Percentiles rank a stretch among this genome's conserved stretches.
Conservation (phyloP, 805 yeast species). For the Hanseniaspora lindneri region DNA sequence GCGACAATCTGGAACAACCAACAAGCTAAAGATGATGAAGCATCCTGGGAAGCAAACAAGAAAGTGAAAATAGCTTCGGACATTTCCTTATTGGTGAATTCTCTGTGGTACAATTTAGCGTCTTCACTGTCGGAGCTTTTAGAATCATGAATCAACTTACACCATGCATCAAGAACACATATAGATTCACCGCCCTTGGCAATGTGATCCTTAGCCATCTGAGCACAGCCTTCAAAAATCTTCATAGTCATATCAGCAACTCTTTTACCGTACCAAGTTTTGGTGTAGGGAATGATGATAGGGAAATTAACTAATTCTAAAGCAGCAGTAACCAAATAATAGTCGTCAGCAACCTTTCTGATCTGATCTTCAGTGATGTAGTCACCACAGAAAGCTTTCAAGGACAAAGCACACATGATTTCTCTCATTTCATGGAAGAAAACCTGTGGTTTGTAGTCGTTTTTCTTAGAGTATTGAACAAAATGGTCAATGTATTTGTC, state of each 20-base stretch:
- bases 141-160: slow-evolving; percentile 69
- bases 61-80: slow-evolving; percentile 95
- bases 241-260: slow-evolving; percentile 92
- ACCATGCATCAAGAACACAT: slow-evolving; percentile 95
- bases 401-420: slow-evolving; percentile 84
- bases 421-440: slow-evolving; percentile 94
- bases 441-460: slow-evolving; percentile 42
- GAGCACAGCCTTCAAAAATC: slow-evolving; percentile 80
- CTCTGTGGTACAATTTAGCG: slow-evolving; percentile 55
- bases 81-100: slow-evolving; percentile 79
- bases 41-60: slow-evolving; percentile 95
- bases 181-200: slow-evolving; percentile 64
- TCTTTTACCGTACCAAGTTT: slow-evolving; percentile 93
- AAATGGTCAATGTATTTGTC: slow-evolving; percentile 67
- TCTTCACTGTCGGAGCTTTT: slow-evolving; percentile 37
- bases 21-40: slow-evolving; percentile 91
- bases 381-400: slow-evolving; percentile 90
- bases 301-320: slow-evolving; percentile 96
- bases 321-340: slow-evolving; percentile 86
- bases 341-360: slow-evolving; percentile 79
- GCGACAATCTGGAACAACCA: slow-evolving; percentile 96
- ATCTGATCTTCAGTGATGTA: slow-evolving; percentile 89
- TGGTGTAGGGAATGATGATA: slow-evolving; percentile 86
- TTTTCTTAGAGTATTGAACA: slow-evolving; percentile 44
- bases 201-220: slow-evolving; percentile 69